Evolutionary conservation across 106 monocot genomes (phyloP).

Genomic region (Gastrodia elata): DNA sequence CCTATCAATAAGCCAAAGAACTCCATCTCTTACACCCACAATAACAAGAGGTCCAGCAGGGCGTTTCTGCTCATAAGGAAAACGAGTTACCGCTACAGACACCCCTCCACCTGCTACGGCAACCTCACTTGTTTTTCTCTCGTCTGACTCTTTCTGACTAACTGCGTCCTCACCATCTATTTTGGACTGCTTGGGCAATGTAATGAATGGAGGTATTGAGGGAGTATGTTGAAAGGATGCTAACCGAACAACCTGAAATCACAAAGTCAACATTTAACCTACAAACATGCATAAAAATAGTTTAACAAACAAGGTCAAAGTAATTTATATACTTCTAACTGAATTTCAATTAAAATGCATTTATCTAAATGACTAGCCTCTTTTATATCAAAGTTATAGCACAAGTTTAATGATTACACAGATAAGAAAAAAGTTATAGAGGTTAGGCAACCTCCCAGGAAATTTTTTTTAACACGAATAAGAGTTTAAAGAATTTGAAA

Average conservation of each 20-base stretch:
- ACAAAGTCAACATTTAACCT: background rate
- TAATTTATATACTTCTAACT: background rate
- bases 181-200: slow-evolving; percentile 76
- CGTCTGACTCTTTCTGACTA: slow-evolving; percentile 47
- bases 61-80: slow-evolving; percentile 92
- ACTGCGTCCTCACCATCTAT: slow-evolving; percentile 58
- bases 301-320: background rate
- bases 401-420: background rate
- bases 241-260: slow-evolving; percentile 74
- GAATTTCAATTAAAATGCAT: background rate
- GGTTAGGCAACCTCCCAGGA: background rate
- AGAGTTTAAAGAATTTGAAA: background rate
- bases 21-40: slow-evolving; percentile 93
- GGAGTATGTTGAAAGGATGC: slow-evolving; percentile 98
- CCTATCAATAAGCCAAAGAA: slow-evolving; percentile 98
- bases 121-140: slow-evolving; percentile 73
- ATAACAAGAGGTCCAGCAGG: slow-evolving; percentile 89
- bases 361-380: background rate
- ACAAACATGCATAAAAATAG: background rate
- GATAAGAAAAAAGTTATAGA: background rate
- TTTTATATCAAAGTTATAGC: background rate
- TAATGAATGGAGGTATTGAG: slow-evolving; percentile 89
- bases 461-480: background rate
- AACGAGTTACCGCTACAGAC: slow-evolving; percentile 89
- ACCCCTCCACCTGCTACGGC: slow-evolving; percentile 98